Conservation (phyloP, 495 filamentous ascomycete species). For the Cairneyella variabilis region DNA sequence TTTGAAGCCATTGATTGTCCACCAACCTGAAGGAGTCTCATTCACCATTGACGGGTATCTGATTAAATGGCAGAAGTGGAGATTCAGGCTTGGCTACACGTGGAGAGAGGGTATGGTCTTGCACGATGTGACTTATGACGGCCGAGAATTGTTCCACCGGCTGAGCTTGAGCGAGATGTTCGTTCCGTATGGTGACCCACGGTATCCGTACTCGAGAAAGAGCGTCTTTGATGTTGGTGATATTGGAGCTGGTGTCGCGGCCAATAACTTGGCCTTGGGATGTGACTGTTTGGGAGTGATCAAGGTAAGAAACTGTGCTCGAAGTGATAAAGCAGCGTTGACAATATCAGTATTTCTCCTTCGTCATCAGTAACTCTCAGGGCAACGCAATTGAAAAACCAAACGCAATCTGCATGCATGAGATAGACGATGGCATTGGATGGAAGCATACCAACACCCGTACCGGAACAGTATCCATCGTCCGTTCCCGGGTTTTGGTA, state of each 20-base stretch:
- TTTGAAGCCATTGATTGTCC: constrained; percentile 40
- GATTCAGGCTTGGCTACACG: constrained; percentile 69
- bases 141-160: constrained; percentile 73
- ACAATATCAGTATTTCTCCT: constrained; percentile 45
- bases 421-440: constrained; percentile 70
- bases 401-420: constrained; percentile 78
- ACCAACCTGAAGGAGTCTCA: constrained; percentile 49
- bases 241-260: constrained; percentile 68
- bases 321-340: not conserved
- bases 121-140: constrained; percentile 58
- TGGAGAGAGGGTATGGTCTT: constrained; percentile 68
- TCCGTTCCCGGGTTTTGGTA: constrained; percentile 67
- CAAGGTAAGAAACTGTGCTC: constrained; percentile 48
- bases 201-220: constrained; percentile 69
- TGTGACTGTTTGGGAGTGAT: constrained; percentile 69
- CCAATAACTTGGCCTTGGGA: constrained; percentile 70
- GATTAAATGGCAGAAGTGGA: constrained; percentile 69
- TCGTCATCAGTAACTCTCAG: constrained; percentile 64
- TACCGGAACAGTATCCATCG: constrained; percentile 62
- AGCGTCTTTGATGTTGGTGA: constrained; percentile 78
- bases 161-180: constrained; percentile 75
- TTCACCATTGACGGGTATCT: constrained; percentile 43
- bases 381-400: constrained; percentile 55
- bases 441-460: constrained; percentile 86
- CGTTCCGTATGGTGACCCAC: constrained; percentile 70